phyloP scores from a whole-genome alignment of 306 rosid species.

The Quercus alba region DNA sequence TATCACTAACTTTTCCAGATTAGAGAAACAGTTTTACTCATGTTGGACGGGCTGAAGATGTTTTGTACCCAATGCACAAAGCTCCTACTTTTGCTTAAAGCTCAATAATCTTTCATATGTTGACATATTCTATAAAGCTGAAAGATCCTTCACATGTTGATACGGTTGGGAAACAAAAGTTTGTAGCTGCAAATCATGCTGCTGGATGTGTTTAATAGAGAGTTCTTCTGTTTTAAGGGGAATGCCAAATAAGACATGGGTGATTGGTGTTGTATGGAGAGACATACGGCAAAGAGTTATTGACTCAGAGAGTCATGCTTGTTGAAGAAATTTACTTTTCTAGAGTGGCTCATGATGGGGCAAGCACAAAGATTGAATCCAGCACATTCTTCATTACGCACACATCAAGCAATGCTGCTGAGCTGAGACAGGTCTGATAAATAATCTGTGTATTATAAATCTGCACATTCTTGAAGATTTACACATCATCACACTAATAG shows the following conservation, averaged over 20 bases:
- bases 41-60: conserved; percentile 2
- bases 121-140: conserved; percentile 2
- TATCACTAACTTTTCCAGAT: not conserved
- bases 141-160: conserved; percentile 1
- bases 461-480: conserved; percentile 13
- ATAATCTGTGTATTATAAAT: conserved; percentile 10
- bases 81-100: not conserved
- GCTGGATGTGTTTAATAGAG: not conserved
- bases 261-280: conserved; percentile 11
- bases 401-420: conserved; percentile 1
- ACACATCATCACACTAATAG: conserved; percentile 11
- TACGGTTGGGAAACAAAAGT: conserved; percentile 16
- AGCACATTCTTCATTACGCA: conserved; percentile 13
- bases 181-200: conserved; percentile 14
- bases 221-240: not conserved
- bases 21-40: conserved; percentile 6
- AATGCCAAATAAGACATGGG: conserved; percentile 2
- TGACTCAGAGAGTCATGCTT: conserved; percentile 20
- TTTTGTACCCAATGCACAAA: not conserved
- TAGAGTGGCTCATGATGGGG: conserved; percentile 1
- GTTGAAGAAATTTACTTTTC: conserved; percentile 14
- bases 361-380: conserved; percentile 10
- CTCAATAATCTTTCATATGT: conserved; percentile 6
- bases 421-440: conserved; percentile 21
- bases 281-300: conserved; percentile 9